A percentile compares a stretch with the other conserved stretches of the same genome.
Conservation (phyloP, 192 early-diverging fungal species). For the Piromyces finnis region DNA sequence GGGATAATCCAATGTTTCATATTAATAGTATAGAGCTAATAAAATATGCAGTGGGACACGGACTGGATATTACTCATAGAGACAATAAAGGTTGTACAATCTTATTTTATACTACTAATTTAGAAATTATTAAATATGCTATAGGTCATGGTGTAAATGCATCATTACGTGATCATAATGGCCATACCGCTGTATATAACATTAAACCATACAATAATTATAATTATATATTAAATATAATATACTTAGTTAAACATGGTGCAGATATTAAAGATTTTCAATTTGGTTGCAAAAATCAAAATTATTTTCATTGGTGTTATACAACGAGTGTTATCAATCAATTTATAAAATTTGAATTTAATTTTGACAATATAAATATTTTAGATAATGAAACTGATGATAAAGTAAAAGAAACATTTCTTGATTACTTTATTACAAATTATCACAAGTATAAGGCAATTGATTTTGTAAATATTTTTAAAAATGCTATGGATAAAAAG, state of each 20-base stretch:
- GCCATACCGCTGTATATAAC: neutral
- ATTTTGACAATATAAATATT: neutral
- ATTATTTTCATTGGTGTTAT: neutral
- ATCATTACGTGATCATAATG: neutral
- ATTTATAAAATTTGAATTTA: neutral
- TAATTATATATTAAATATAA: neutral
- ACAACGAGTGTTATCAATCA: neutral
- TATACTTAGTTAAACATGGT: neutral
- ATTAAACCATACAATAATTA: no score
- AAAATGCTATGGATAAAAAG: neutral
- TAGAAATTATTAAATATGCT: neutral
- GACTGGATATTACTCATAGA: neutral
- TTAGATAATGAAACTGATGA: neutral
- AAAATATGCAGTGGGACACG: neutral
- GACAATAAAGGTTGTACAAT: neutral
- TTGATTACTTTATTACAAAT: neutral
- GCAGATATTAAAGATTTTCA: neutral
- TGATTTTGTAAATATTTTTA: neutral
- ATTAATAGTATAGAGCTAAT: neutral
- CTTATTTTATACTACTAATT: neutral
- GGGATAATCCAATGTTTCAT: neutral
- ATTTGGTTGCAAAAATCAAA: neutral
- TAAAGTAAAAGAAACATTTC: neutral
- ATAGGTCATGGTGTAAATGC: neutral
- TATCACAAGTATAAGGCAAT: neutral